Evolutionary conservation across 1,284 basidiomycete species (phyloP), one percentile per base, ranked within the genome.

Genomic region (Afroboletus lepidellus): DNA sequence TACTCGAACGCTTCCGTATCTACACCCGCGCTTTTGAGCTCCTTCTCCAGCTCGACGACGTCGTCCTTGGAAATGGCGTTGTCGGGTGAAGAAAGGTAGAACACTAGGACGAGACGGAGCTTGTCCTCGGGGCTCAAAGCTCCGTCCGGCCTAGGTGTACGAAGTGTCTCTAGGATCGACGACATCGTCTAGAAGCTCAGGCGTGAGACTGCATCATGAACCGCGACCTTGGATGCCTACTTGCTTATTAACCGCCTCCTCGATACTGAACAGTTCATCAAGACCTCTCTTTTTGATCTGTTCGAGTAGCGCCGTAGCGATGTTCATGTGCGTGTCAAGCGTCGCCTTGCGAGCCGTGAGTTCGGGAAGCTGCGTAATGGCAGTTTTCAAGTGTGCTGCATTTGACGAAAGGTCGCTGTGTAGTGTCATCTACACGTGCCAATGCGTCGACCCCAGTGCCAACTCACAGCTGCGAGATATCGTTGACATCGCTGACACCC

Each of bases 301-400:
- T 69, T 97, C 94, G 27, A 99, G 75, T 15, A 99, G 75, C 8
- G 96, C 89, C 3, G 96, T 98, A 30, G 97, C 97, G 51, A 99
- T 98, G 73, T 99, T 98, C 95, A 99, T 99, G 60, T 99, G 96
- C 1, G 96, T 94, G 69, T 99, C 97, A 32, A 99, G 81, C 2
- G 92, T 96, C 42, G 93, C 88, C 65, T 99, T 99, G 41, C 97
- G 83, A 18, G 96, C 94, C 3, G 96, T 98, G 41, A 99, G 77
- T 69, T 99, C 96, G 2, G 97, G 97, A n/a, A 99, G 78, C 52
- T 95, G 94, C 1, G 96, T 99, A 67, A 99, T 98, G 3, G 97
- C 97, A 0, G 93, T 94, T 74, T 98, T 99, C 49, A 99, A 77
- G 70, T 99, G 91, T 8, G 93, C 81, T 7, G 97, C 95, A 69